phyloP scores from a whole-genome alignment of 257 asterid genomes.

The Dorcoceras hygrometricum region DNA sequence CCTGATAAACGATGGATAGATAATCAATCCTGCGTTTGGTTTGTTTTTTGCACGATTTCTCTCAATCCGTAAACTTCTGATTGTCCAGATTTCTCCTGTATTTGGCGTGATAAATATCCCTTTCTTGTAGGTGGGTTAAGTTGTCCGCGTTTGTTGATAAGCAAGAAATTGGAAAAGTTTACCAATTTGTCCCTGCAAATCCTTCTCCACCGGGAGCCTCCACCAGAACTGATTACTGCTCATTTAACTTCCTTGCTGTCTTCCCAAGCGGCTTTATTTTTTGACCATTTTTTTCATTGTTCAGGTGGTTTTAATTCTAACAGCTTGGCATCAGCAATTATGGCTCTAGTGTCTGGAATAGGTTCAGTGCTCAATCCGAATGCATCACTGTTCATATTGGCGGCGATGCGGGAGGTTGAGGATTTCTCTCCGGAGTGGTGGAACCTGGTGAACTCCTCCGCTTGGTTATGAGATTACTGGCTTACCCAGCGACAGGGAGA shows the following conservation, averaged over 20 bases:
- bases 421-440: constrained; percentile 98
- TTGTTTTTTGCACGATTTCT: too few relatives aligned
- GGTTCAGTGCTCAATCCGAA: constrained; percentile 78
- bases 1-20: too few relatives aligned
- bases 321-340: constrained; percentile 24
- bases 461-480: constrained; percentile 88
- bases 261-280: not conserved
- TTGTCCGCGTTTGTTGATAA: too few relatives aligned
- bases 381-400: constrained; percentile 75
- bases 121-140: too few relatives aligned
- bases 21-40: too few relatives aligned
- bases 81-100: too few relatives aligned
- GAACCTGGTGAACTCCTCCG: constrained; percentile 74
- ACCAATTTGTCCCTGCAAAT: too few relatives aligned
- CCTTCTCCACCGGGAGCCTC: too few relatives aligned
- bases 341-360: constrained; percentile 81
- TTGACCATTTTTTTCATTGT: not conserved
- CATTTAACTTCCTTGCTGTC: not conserved
- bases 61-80: too few relatives aligned
- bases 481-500: constrained; percentile 64
- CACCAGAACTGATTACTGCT: not conserved
- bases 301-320: constrained; percentile 30
- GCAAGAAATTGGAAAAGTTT: too few relatives aligned
- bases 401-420: constrained; percentile 80
- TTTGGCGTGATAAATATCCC: too few relatives aligned